A percentile compares a stretch with the other conserved stretches of the same genome.
These are phyloP conservation scores for Neckera pumila DNA, from an alignment of 225 moss, liverwort and hornwort genomes.

Conservation along the genomic window DNA sequence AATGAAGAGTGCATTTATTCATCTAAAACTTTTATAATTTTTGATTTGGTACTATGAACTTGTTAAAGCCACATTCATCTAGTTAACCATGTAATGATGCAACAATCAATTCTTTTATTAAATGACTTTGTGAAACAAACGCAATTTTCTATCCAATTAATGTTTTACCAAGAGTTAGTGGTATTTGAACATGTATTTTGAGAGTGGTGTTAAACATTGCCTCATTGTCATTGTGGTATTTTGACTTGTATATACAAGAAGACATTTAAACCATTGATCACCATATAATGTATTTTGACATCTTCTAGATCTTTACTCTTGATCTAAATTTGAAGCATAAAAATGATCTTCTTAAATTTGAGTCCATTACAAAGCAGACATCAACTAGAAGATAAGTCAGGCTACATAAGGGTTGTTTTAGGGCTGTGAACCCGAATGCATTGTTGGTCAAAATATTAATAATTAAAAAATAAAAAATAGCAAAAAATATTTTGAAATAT, in stretches of 20 bases:
- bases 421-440: too few relatives aligned
- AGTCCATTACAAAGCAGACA: not conserved
- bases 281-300: not conserved
- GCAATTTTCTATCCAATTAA: not conserved
- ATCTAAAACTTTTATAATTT: not conserved
- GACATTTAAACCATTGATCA: not conserved
- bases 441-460: too few relatives aligned
- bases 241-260: not conserved
- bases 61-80: not conserved
- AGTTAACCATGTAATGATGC: rapidly evolving
- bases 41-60: not conserved
- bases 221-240: not conserved
- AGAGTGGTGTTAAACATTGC: not conserved
- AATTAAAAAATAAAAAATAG: too few relatives aligned
- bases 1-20: not conserved
- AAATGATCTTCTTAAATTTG: not conserved
- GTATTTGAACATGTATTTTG: not conserved
- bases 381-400: too few relatives aligned
- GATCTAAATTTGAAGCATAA: not conserved
- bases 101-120: not conserved
- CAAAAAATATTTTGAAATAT: too few relatives aligned
- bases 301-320: not conserved
- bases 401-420: too few relatives aligned
- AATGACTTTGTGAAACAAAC: not conserved
- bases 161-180: too few relatives aligned